Base-by-base conservation (phyloP, 2,329 filamentous ascomycete species). In the Trichoderma hamatum region DNA sequence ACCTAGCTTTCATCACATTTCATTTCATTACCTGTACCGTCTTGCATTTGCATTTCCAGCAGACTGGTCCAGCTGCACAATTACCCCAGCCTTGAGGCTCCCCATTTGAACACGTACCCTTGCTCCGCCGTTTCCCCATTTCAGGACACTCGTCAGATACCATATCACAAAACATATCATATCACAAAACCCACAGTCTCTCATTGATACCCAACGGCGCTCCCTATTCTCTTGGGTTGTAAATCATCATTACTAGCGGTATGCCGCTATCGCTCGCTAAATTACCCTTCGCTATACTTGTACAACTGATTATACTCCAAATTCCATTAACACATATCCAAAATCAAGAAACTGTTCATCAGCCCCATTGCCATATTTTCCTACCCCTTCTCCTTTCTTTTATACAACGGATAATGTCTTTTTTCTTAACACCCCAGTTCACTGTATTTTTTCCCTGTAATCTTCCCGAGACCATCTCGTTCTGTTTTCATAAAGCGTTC, bases 391-490 rank as follows among this genome's bases (percentile, higher is more conserved):
- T 28, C 66, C 26, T 51, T 30, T 58, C 36, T 49, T 61, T 39
- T 24, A 13, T 66, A 66, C 61, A 64, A 21, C 46, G 34, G 24
- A 26, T 32, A 28, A 43, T 34, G 24, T 61, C 55, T 10, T 54
- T 56, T 61, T 43, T 10, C 43, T 56, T 36, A 36, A 30, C 56
- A 21, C 11, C 28, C n/a, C 49, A 19, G n/a, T 39, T 46, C 32
- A 60, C 10, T 26, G 26, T 13, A 54, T n/a, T 26, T 10, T 30
- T 61, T 61, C 6, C 13, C 59, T 68, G 66, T 68, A 55, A 16
- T 58, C 2, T 49, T 62, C 16, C 66, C 58, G 58, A 68, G 66
- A 63, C 46, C 21, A n/a, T 56, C 66, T 56, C 66, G 59, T 68
- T 39, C 58, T 55, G 66, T 68, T 63, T 56, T 68, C 58, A 46